Conservation (phyloP, 2,329 filamentous ascomycete genomes). For the Graphium sp. region DNA sequence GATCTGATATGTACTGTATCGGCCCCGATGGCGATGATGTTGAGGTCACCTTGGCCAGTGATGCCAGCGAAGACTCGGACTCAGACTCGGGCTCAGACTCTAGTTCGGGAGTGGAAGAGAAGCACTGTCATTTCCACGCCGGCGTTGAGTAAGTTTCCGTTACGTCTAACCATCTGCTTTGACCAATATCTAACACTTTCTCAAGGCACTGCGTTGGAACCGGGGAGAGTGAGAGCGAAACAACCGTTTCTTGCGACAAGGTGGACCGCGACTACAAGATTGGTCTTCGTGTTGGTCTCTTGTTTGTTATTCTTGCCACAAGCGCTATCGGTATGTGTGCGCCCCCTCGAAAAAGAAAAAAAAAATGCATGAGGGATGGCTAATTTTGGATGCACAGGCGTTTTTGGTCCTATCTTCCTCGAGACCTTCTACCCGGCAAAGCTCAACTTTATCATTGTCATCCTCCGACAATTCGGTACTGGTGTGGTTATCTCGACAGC, state of each 20-base stretch:
- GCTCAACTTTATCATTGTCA: constrained; percentile 32
- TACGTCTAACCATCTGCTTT: neutral
- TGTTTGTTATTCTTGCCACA: constrained; percentile 56
- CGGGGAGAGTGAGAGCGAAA: constrained; percentile 18
- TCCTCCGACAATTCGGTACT: constrained; percentile 59
- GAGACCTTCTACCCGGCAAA: constrained; percentile 36
- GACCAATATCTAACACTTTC: constrained; percentile 7
- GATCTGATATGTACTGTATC: constrained; percentile 42
- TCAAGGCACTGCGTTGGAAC: constrained; percentile 39
- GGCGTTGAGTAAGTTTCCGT: constrained; percentile 46
- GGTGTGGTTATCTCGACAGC: constrained; percentile 58
- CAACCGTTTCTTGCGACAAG: constrained; percentile 24
- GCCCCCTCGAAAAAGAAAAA: neutral
- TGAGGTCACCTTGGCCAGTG: constrained; percentile 16
- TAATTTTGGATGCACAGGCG: constrained; percentile 20
- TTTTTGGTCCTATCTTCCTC: constrained; percentile 51
- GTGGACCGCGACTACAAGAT: constrained; percentile 45
- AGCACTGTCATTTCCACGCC: constrained; percentile 57
- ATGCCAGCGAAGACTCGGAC: constrained; percentile 19
- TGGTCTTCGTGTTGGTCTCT: constrained; percentile 47
- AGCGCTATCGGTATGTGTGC: constrained; percentile 38
- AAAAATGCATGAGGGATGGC: neutral
- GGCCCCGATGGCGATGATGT: constrained; percentile 42
- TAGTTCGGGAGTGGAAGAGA: no score
- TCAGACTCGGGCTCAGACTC: no score